Conservation (phyloP, 768 basidiomycete species). For the Naganishia friedmannii region DNA sequence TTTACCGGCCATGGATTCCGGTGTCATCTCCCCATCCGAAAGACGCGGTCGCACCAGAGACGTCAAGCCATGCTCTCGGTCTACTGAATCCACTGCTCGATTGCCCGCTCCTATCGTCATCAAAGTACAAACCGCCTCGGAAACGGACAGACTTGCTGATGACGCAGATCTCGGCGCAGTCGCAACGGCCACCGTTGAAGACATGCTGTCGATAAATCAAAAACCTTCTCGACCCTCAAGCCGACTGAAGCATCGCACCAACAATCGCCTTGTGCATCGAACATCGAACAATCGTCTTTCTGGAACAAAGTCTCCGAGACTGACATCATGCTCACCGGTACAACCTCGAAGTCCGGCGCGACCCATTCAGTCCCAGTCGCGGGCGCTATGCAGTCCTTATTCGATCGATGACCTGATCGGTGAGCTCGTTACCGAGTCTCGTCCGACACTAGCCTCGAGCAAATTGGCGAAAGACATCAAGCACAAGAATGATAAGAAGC, state of each 20-base stretch:
- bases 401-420: neutral
- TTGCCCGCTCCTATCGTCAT: neutral
- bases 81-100: neutral
- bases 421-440: neutral
- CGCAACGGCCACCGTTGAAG: neutral
- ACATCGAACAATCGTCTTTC: neutral
- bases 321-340: neutral
- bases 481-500: too few species aligned
- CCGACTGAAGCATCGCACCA: neutral
- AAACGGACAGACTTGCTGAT: neutral
- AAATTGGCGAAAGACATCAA: neutral
- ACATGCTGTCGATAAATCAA: neutral
- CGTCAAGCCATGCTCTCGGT: conserved; percentile 11
- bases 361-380: neutral
- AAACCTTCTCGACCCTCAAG: neutral
- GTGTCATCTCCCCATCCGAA: neutral
- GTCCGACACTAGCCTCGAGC: neutral
- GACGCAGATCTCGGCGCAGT: neutral
- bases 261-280: neutral
- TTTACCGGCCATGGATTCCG: neutral
- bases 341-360: neutral
- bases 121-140: neutral
- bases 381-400: neutral
- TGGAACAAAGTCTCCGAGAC: neutral
- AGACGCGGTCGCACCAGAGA: conserved; percentile 16